A percentile compares a stretch with the other conserved stretches of the same genome.
Conservation (phyloP, 2,329 filamentous ascomycete genomes). For the Aspergillus fructus region DNA sequence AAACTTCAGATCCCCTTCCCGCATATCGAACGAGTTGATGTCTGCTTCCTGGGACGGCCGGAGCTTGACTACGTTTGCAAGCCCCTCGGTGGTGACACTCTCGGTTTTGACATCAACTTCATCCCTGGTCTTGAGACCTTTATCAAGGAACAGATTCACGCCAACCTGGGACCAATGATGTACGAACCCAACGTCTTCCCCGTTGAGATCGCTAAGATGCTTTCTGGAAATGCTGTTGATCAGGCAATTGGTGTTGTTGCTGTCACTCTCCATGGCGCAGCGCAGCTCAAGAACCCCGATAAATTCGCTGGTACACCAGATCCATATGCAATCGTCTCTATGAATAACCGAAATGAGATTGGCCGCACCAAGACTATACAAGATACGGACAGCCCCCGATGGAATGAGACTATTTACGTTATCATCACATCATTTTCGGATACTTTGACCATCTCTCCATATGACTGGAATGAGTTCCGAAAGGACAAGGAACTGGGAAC, state of each 20-base stretch:
- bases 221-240: conserved; percentile 89
- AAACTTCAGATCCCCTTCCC: conserved; percentile 96
- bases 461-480: conserved; percentile 91
- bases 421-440: conserved; percentile 91
- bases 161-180: conserved; percentile 94
- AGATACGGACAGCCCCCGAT: conserved; percentile 82
- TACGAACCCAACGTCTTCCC: conserved; percentile 97
- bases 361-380: conserved; percentile 85
- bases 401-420: conserved; percentile 96
- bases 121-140: conserved; percentile 91
- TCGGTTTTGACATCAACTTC: conserved; percentile 99
- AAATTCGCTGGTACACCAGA: conserved; percentile 90
- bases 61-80: conserved; percentile 97
- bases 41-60: conserved; percentile 88
- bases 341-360: conserved; percentile 79
- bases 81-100: conserved; percentile 87
- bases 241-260: conserved; percentile 93
- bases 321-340: conserved; percentile 80
- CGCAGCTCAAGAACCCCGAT: conserved; percentile 91
- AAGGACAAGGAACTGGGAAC: conserved; percentile 95
- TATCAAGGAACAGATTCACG: conserved; percentile 94
- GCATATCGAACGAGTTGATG: conserved; percentile 89
- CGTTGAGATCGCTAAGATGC: conserved; percentile 97
- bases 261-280: conserved; percentile 84
- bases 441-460: conserved; percentile 77